phyloP scores from a whole-genome alignment of 1,139 yeast genomes.

The Saccharomyces pastorianus region DNA sequence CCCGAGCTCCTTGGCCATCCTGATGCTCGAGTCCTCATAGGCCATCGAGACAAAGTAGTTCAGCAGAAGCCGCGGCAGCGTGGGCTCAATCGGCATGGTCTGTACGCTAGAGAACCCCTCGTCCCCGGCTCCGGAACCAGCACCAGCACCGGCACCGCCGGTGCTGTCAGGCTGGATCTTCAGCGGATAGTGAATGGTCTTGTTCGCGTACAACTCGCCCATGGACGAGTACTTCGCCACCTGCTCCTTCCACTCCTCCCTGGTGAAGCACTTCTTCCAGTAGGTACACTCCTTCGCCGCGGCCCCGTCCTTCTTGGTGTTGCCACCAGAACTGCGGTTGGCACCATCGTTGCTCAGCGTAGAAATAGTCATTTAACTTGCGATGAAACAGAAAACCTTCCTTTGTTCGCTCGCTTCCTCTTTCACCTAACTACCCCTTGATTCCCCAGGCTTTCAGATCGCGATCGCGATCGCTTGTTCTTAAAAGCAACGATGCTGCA shows the following conservation, averaged over 20 bases:
- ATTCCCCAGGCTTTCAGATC: too few species aligned
- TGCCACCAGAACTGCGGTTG: too few species aligned
- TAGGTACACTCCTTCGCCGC: conserved; percentile 5
- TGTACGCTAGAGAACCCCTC: background rate
- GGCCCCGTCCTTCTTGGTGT: too few species aligned
- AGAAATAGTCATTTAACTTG: too few species aligned
- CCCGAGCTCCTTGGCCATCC: conserved; percentile 29
- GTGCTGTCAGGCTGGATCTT: background rate
- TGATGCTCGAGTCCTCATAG: conserved; percentile 25
- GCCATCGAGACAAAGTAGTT: conserved; percentile 30
- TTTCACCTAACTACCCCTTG: too few species aligned
- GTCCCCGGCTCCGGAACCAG: too few species aligned
- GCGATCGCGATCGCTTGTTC: too few species aligned
- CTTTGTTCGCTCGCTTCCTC: too few species aligned
- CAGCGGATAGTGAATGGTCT: background rate
- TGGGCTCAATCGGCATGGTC: conserved; percentile 13
- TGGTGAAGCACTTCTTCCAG: conserved; percentile 18
- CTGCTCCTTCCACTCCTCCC: conserved; percentile 25
- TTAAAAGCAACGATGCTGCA: too few species aligned
- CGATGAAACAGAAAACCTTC: too few species aligned
- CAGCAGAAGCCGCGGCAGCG: conserved; percentile 23
- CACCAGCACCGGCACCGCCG: background rate
- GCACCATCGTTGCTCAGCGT: too few species aligned
- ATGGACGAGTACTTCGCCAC: conserved; percentile 16
- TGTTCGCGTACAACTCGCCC: conserved; percentile 6